phyloP scores from a whole-genome alignment of 306 rosid genomes.

The Astragalus membranaceus region DNA sequence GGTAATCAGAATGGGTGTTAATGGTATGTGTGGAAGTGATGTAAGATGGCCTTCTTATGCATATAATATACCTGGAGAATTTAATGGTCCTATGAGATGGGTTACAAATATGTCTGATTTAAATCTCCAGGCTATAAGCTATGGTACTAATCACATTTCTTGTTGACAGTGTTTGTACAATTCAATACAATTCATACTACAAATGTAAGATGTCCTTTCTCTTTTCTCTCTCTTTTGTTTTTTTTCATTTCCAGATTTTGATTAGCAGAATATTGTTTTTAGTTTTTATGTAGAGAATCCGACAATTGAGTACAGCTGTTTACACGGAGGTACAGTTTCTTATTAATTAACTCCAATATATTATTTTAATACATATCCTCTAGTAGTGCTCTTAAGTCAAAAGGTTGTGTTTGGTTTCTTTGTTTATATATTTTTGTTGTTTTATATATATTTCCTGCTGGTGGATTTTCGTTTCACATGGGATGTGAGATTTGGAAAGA shows the following conservation, averaged over 20 bases:
- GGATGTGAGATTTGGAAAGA: not conserved
- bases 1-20: slow-evolving; percentile 33
- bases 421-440: not conserved
- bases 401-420: not conserved
- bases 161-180: slow-evolving; percentile 24
- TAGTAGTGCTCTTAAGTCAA: not conserved
- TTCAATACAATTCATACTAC: not conserved
- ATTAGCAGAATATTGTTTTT: not conserved
- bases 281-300: slow-evolving; percentile 7
- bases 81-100: slow-evolving; percentile 67
- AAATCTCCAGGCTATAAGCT: slow-evolving; percentile 67
- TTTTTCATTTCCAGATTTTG: slow-evolving; percentile 8
- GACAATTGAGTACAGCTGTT: not conserved
- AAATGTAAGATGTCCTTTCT: not conserved
- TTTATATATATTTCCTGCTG: not conserved
- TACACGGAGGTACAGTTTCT: slow-evolving; percentile 12
- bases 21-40: slow-evolving; percentile 32
- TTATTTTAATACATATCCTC: not conserved
- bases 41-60: slow-evolving; percentile 79
- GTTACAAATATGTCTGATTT: slow-evolving; percentile 61
- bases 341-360: not conserved
- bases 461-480: not conserved
- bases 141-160: slow-evolving; percentile 65
- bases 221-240: not conserved
- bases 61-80: slow-evolving; percentile 58